Conservation (phyloP, 345 rosid genomes). For the Sisymbrium irio region DNA sequence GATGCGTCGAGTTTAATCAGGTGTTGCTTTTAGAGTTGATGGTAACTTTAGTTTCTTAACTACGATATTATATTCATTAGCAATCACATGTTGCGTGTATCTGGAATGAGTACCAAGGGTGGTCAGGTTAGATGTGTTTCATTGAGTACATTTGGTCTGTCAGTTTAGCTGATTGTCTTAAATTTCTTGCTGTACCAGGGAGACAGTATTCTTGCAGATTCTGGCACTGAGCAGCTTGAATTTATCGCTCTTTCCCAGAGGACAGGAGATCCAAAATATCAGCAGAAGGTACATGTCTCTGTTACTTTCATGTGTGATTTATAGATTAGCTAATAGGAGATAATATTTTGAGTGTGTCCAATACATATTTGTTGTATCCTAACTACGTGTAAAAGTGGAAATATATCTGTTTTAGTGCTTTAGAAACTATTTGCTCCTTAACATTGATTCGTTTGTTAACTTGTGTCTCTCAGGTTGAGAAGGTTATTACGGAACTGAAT, state of each 20-base stretch:
- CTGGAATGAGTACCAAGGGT: background rate
- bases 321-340: background rate
- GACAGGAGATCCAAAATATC: slow-evolving; percentile 91
- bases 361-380: background rate
- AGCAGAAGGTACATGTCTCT: slow-evolving; percentile 63
- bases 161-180: background rate
- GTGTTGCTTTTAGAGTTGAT: background rate
- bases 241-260: slow-evolving; percentile 98
- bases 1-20: background rate
- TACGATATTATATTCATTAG: background rate
- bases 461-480: slow-evolving; percentile 65
- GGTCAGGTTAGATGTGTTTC: background rate
- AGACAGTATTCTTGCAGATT: slow-evolving; percentile 91
- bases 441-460: slow-evolving; percentile 3
- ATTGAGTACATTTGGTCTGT: background rate
- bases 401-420: background rate
- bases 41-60: background rate
- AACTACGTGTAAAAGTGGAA: background rate
- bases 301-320: slow-evolving; percentile 1
- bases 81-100: background rate
- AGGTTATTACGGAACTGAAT: slow-evolving; percentile 62
- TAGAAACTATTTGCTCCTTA: background rate
- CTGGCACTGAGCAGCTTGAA: slow-evolving; percentile 97
- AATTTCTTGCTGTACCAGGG: slow-evolving; percentile 47
- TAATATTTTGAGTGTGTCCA: background rate